Conservation (phyloP, 257 asterid species). For the Leonotis leonurus region DNA sequence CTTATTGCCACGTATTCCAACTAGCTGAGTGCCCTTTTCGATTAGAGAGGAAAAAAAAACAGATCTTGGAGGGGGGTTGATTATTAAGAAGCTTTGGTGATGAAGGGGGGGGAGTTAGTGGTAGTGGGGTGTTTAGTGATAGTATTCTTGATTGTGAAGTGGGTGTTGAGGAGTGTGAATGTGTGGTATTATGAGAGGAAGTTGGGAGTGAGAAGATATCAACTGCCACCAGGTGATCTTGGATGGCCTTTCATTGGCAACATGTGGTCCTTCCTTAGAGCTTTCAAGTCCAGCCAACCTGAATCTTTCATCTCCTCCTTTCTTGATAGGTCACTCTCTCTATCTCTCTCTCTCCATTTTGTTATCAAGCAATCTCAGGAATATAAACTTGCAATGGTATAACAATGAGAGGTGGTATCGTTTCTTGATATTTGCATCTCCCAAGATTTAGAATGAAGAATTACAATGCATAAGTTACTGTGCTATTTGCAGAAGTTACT, state of each 20-base stretch:
- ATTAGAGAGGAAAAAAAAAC: background rate
- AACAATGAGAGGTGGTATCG: background rate
- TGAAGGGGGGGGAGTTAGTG: slow-evolving; percentile 25
- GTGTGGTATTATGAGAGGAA: slow-evolving; percentile 47
- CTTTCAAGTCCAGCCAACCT: slow-evolving; percentile 63
- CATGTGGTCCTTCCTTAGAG: slow-evolving; percentile 84
- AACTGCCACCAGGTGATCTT: slow-evolving; percentile 88
- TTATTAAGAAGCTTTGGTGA: background rate
- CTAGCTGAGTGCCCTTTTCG: background rate
- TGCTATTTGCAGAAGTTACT: background rate
- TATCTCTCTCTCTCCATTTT: slow-evolving; percentile 8
- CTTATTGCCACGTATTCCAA: background rate
- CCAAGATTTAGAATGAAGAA: background rate
- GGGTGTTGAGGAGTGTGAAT: slow-evolving; percentile 39
- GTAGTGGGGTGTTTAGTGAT: background rate
- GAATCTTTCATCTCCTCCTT: slow-evolving; percentile 60
- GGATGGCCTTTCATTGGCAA: slow-evolving; percentile 93
- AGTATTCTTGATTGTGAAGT: slow-evolving; percentile 28
- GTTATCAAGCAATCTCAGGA: background rate
- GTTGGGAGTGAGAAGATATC: slow-evolving; percentile 38
- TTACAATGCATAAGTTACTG: too few relatives aligned
- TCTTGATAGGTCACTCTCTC: slow-evolving; percentile 40
- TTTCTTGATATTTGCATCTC: background rate
- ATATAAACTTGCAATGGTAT: background rate
- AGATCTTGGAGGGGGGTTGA: background rate